phyloP scores from a whole-genome alignment of 2,329 filamentous ascomycete species.

The Trichoderma sp. region DNA sequence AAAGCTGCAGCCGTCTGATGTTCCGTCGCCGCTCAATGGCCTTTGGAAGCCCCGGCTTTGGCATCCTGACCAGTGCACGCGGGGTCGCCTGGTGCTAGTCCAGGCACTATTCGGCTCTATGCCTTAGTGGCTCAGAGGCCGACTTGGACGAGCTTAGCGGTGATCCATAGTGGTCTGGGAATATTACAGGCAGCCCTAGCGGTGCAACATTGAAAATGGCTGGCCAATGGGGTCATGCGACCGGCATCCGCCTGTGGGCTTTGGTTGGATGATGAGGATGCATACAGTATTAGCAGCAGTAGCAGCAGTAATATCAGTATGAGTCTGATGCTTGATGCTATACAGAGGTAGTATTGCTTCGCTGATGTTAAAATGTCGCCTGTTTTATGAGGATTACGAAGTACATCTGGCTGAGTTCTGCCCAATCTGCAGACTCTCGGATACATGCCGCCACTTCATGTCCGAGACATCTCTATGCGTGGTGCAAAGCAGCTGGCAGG shows the following conservation, averaged over 20 bases:
- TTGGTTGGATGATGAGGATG: not conserved
- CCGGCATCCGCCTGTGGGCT: not conserved
- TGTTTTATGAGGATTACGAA: not conserved
- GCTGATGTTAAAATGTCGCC: not conserved
- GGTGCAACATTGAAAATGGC: not conserved
- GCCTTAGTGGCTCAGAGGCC: not conserved
- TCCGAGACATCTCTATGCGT: not conserved
- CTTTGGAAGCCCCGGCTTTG: not conserved
- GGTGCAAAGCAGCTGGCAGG: not conserved
- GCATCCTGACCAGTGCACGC: slow-evolving; percentile 7
- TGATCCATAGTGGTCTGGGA: not conserved
- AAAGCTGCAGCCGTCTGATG: not conserved
- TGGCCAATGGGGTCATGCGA: not conserved
- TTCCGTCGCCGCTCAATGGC: not conserved
- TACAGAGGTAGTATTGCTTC: not conserved
- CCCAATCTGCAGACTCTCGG: not conserved
- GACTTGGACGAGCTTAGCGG: not conserved
- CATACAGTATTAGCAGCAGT: not conserved
- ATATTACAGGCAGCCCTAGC: not conserved
- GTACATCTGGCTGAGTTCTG: not conserved
- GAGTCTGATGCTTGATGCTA: not conserved
- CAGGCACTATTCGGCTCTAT: slow-evolving; percentile 9
- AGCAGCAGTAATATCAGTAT: too few species aligned
- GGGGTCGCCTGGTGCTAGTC: slow-evolving; percentile 19
- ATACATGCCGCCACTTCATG: not conserved